phyloP scores from a whole-genome alignment of 305 asterid species.

The Solanum hybrid region DNA sequence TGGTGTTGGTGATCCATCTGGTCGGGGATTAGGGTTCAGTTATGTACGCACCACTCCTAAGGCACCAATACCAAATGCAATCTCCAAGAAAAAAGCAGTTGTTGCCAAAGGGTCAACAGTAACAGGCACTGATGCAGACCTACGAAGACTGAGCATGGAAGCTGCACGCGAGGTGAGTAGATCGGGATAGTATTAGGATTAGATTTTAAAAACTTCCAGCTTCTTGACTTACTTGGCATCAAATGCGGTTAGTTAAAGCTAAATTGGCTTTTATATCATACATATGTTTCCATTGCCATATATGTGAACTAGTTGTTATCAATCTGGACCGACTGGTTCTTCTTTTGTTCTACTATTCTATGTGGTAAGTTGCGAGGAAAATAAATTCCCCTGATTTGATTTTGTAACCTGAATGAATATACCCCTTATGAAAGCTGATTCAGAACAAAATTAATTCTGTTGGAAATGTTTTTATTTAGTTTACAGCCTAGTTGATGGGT shows the following conservation, averaged over 20 bases:
- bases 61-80: constrained; percentile 76
- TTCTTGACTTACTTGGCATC: neutral
- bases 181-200: neutral
- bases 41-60: constrained; percentile 83
- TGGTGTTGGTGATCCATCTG: constrained; percentile 99
- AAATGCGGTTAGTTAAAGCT: neutral
- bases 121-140: constrained; percentile 99
- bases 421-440: neutral
- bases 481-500: neutral
- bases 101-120: constrained; percentile 88
- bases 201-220: neutral
- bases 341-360: neutral
- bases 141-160: constrained; percentile 99
- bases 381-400: neutral
- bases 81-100: constrained; percentile 69
- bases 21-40: constrained; percentile 98
- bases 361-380: neutral
- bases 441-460: neutral
- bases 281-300: neutral
- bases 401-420: neutral
- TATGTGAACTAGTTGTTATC: neutral
- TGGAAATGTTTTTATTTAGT: neutral
- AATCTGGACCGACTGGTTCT: neutral
- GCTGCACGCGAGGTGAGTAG: constrained; percentile 90
- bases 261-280: neutral